These are phyloP conservation scores for Neurospora terricola DNA, from an alignment of 495 filamentous ascomycete species.

Conservation along the genomic window DNA sequence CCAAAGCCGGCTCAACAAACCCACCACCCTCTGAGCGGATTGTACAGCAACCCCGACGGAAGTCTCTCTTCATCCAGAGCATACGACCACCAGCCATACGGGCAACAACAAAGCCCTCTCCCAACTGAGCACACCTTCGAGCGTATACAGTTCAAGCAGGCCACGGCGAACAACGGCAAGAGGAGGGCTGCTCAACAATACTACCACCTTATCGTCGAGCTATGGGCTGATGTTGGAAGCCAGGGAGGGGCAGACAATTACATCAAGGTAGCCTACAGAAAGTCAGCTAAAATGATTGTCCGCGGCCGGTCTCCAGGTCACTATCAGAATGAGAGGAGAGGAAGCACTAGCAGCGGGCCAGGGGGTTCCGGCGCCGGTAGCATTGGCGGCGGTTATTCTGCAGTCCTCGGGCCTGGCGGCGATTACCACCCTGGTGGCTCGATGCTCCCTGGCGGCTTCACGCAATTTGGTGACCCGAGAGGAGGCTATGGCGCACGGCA, in stretches of 20 bases:
- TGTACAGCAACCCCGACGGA: conserved; percentile 23
- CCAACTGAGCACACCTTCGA: conserved; percentile 67
- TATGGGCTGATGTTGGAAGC: conserved; percentile 63
- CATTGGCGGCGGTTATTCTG: conserved; percentile 35
- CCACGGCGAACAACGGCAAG: conserved; percentile 94
- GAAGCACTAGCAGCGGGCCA: conserved; percentile 64
- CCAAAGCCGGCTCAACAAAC: conserved; percentile 50
- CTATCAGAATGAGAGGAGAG: conserved; percentile 74
- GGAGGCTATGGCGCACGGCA: conserved; percentile 30
- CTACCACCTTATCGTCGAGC: conserved; percentile 84
- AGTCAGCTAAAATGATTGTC: conserved; percentile 84
- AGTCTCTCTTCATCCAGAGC: conserved; percentile 28
- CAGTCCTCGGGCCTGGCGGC: conserved; percentile 21
- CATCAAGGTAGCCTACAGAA: conserved; percentile 68
- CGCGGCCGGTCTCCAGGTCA: conserved; percentile 88
- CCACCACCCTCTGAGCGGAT: conserved; percentile 29
- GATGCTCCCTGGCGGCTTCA: conserved; percentile 22
- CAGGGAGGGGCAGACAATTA: conserved; percentile 38
- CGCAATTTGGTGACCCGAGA: conserved; percentile 27
- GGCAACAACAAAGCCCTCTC: conserved; percentile 29
- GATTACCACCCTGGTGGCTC: conserved; percentile 28
- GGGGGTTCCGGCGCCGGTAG: conserved; percentile 46
- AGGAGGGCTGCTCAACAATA: conserved; percentile 85
- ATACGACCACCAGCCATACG: conserved; percentile 29
- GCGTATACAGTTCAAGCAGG: conserved; percentile 92